These are phyloP conservation scores for Emericellopsis terricola DNA, from an alignment of 495 filamentous ascomycete species.

Conservation along the genomic window DNA sequence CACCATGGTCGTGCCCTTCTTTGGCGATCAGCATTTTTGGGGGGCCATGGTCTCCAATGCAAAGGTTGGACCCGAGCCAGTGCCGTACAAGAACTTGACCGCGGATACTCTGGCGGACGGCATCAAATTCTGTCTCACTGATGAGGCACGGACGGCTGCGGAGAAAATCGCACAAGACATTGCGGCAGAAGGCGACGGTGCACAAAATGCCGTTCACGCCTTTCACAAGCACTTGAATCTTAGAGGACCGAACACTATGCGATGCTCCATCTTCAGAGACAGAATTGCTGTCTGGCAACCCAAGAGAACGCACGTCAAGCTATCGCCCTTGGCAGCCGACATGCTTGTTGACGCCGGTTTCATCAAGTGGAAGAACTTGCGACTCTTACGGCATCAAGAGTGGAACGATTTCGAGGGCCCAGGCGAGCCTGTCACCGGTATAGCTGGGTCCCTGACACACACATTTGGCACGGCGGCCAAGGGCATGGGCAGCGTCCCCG, in stretches of 20 bases:
- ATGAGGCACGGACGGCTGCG: slow-evolving; percentile 36
- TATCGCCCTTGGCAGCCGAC: slow-evolving; percentile 51
- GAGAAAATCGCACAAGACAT: slow-evolving; percentile 42
- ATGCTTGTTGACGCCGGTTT: slow-evolving; percentile 37
- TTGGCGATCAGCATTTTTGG: slow-evolving; percentile 71
- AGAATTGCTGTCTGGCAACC: slow-evolving; percentile 51
- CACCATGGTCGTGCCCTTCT: slow-evolving; percentile 51
- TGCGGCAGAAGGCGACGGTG: slow-evolving; percentile 52
- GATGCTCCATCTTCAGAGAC: slow-evolving; percentile 47
- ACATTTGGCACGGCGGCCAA: slow-evolving; percentile 33
- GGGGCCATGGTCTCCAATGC: slow-evolving; percentile 49
- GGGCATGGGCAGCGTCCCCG: slow-evolving; percentile 41
- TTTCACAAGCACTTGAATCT: slow-evolving; percentile 50
- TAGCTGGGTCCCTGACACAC: slow-evolving; percentile 34
- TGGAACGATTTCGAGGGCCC: slow-evolving; percentile 72
- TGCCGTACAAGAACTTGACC: slow-evolving; percentile 55
- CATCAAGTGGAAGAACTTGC: slow-evolving; percentile 45
- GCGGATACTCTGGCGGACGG: slow-evolving; percentile 43
- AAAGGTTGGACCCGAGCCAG: slow-evolving; percentile 47
- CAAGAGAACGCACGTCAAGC: slow-evolving; percentile 32
- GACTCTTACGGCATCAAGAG: slow-evolving; percentile 45
- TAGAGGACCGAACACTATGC: slow-evolving; percentile 38
- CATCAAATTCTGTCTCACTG: slow-evolving; percentile 44
- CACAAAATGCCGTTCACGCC: slow-evolving; percentile 46
- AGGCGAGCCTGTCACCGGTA: slow-evolving; percentile 54